phyloP scores from a whole-genome alignment of 441 rosid species.

The Theobroma grandiflorum region DNA sequence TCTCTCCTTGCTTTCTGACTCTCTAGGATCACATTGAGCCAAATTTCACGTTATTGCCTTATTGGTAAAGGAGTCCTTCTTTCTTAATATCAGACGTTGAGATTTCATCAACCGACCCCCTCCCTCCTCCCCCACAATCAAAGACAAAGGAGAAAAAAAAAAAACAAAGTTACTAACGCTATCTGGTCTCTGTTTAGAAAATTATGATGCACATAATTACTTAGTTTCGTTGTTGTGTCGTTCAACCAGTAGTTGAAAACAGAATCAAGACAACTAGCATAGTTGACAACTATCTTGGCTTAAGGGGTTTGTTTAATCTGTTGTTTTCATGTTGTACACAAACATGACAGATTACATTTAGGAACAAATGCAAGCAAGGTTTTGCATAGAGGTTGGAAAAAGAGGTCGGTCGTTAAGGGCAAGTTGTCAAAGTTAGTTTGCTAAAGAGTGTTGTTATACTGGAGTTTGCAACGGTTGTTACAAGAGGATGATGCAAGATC shows the following conservation, averaged over 20 bases:
- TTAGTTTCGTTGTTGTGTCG: too few species aligned
- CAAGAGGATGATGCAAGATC: not conserved
- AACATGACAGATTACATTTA: not conserved
- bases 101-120: not conserved
- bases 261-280: not conserved
- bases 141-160: too few species aligned
- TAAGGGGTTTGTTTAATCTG: not conserved
- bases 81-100: not conserved
- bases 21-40: not conserved
- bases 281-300: not conserved
- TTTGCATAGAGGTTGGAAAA: not conserved
- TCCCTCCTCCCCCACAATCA: too few species aligned
- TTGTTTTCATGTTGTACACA: not conserved
- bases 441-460: not conserved
- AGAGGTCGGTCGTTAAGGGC: conserved; percentile 8
- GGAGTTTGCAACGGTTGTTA: not conserved
- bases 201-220: not conserved
- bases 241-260: not conserved
- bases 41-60: not conserved
- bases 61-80: not conserved
- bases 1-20: not conserved
- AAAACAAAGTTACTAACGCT: not conserved
- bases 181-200: not conserved
- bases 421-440: conserved; percentile 20
- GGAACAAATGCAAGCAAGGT: conserved; percentile 17